A percentile compares a stretch with the other conserved stretches of the same genome.
These are phyloP conservation scores for Gossypium longicalyx DNA, from an alignment of 345 rosid genomes.

Conservation along the genomic window DNA sequence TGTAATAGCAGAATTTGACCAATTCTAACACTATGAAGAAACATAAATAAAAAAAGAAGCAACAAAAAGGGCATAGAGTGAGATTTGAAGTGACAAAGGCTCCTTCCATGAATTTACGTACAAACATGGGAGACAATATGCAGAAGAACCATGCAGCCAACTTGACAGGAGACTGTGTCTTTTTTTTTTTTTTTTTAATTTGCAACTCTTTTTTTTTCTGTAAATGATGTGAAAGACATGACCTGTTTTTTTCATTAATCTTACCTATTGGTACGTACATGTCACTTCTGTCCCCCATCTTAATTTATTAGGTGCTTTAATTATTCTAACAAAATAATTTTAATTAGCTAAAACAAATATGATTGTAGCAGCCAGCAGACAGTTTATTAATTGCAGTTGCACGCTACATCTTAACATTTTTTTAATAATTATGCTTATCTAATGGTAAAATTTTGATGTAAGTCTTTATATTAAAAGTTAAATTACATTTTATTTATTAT, in stretches of 20 bases:
- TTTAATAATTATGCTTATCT: too few relatives aligned
- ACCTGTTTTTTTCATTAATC: not conserved
- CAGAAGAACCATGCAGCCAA: conserved; percentile 22
- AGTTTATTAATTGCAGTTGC: too few relatives aligned
- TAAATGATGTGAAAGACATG: conserved; percentile 24
- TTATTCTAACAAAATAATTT: not conserved
- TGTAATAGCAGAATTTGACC: too few relatives aligned
- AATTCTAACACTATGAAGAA: too few relatives aligned
- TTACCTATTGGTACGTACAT: not conserved
- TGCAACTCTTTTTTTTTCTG: conserved; percentile 20
- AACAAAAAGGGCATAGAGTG: too few relatives aligned
- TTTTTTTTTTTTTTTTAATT: not conserved
- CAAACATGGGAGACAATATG: conserved; percentile 18
- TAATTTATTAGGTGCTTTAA: not conserved
- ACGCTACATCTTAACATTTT: too few relatives aligned
- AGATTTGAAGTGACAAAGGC: not conserved
- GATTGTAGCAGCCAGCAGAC: too few relatives aligned
- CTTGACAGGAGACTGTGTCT: not conserved
- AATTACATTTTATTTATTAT: rapidly evolving
- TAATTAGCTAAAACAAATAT: too few relatives aligned
- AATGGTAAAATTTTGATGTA: too few relatives aligned
- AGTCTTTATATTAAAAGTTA: rapidly evolving
- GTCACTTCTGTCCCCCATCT: conserved; percentile 20
- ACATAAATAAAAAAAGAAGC: too few relatives aligned
- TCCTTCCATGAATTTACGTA: conserved; percentile 28